Conservation (phyloP, 2,329 filamentous ascomycete genomes). For the Pseudogymnoascus sp. region DNA sequence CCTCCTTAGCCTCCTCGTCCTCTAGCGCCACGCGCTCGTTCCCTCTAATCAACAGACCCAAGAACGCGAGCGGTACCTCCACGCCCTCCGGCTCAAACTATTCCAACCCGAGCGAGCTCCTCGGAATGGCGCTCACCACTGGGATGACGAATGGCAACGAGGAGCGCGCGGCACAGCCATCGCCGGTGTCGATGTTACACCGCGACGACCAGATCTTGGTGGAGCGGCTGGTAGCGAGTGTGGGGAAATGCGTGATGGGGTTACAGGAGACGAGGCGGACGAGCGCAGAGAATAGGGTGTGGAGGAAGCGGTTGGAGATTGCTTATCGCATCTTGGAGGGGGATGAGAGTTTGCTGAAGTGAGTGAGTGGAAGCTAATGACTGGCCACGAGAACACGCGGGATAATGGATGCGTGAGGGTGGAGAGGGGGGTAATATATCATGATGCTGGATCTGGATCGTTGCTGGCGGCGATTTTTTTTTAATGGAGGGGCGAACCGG, state of each 20-base stretch:
- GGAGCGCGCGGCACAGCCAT: conserved; percentile 14
- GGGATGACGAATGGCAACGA: conserved; percentile 14
- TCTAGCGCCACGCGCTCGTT: conserved; percentile 55
- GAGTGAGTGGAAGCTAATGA: background rate
- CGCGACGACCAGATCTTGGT: conserved; percentile 53
- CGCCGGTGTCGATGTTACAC: conserved; percentile 27
- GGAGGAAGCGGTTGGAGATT: conserved; percentile 65
- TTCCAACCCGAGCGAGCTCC: background rate
- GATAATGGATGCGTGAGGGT: background rate
- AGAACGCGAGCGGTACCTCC: conserved; percentile 16
- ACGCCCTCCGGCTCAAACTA: background rate
- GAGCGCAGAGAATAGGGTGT: conserved; percentile 53
- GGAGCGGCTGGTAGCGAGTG: conserved; percentile 50
- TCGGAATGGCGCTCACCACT: background rate
- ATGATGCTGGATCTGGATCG: background rate
- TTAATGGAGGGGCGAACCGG: background rate
- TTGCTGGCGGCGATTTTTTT: background rate
- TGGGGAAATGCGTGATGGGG: conserved; percentile 53
- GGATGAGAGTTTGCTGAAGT: conserved; percentile 38
- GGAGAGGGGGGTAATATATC: background rate
- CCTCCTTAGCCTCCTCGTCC: conserved; percentile 39
- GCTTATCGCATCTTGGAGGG: conserved; percentile 69
- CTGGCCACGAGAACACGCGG: background rate
- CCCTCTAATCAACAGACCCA: conserved; percentile 49
- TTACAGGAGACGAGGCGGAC: conserved; percentile 47